These are phyloP conservation scores for Hibiscus tridactylites DNA, from an alignment of 345 rosid genomes.

Conservation along the genomic window DNA sequence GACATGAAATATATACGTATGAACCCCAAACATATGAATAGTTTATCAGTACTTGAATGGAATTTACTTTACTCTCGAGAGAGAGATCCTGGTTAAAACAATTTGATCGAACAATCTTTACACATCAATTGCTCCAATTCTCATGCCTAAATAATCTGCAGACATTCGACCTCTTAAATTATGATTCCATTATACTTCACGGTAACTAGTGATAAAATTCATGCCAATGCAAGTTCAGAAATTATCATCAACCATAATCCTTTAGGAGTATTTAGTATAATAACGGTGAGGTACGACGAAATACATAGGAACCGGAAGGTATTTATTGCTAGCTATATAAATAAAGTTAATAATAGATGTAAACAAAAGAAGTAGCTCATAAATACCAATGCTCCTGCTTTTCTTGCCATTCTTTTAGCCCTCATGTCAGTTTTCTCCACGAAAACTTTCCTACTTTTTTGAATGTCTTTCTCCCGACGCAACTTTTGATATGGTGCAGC, in stretches of 20 bases:
- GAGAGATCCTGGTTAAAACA: not conserved
- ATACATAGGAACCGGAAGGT: not conserved
- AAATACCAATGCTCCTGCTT: slow-evolving; percentile 96
- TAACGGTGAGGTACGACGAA: not conserved
- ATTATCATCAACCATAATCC: not conserved
- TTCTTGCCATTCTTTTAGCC: slow-evolving; percentile 97
- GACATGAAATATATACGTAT: slow-evolving; percentile 21
- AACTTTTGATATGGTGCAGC: slow-evolving; percentile 97
- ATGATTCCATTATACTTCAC: not conserved
- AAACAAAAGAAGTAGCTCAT: slow-evolving; percentile 12
- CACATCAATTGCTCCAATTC: not conserved
- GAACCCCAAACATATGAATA: slow-evolving; percentile 5
- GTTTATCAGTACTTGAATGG: not conserved
- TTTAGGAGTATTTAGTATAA: not conserved
- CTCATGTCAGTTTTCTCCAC: slow-evolving; percentile 97
- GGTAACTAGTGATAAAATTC: not conserved
- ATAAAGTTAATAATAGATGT: not conserved
- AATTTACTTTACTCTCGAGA: not conserved
- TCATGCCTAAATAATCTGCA: not conserved
- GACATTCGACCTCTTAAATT: too few species aligned
- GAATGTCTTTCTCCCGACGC: slow-evolving; percentile 70
- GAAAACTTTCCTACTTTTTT: slow-evolving; percentile 69
- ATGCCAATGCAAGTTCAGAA: slow-evolving; percentile 7
- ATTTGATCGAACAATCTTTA: not conserved
- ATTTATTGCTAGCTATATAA: not conserved